Percentiles rank a stretch among this genome's conserved stretches.
phyloP scores from a whole-genome alignment of 148 eudicot species.

The Bassia scoparia region DNA sequence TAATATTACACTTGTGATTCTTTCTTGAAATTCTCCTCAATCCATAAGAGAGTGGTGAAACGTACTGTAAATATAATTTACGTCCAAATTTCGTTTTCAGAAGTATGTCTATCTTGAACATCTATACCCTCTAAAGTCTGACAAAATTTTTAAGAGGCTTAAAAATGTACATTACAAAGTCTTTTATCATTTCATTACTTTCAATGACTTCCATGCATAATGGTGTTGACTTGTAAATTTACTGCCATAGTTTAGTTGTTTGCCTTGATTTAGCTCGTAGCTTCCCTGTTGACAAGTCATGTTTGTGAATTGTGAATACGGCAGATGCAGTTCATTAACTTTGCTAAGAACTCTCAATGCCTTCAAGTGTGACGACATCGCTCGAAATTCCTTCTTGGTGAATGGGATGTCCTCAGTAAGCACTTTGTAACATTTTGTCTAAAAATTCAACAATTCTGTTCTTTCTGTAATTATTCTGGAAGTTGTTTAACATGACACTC shows the following conservation, averaged over 20 bases:
- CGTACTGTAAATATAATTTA: too few species aligned
- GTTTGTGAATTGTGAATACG: constrained; percentile 23
- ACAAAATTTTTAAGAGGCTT: neutral
- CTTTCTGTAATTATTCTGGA: neutral
- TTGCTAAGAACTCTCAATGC: constrained; percentile 68
- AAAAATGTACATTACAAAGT: neutral
- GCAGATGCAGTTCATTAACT: constrained; percentile 88
- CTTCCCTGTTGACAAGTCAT: constrained; percentile 13
- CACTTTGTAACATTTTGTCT: constrained; percentile 21
- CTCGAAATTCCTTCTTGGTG: constrained; percentile 62
- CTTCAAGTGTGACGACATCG: constrained; percentile 72
- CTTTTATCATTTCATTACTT: neutral
- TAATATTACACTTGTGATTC: neutral
- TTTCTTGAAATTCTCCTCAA: neutral
- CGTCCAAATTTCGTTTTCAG: too few species aligned
- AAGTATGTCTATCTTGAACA: neutral
- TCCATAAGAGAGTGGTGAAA: neutral
- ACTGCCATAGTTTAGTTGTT: neutral
- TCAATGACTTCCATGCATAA: neutral
- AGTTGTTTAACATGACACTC: neutral
- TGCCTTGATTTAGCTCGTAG: neutral
- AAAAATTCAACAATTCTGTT: neutral
- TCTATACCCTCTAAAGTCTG: neutral
- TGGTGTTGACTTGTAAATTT: too few species aligned
- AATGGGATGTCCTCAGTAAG: constrained; percentile 99